These are phyloP conservation scores for Aspergillus leporis DNA, from an alignment of 495 filamentous ascomycete species.

Conservation along the genomic window DNA sequence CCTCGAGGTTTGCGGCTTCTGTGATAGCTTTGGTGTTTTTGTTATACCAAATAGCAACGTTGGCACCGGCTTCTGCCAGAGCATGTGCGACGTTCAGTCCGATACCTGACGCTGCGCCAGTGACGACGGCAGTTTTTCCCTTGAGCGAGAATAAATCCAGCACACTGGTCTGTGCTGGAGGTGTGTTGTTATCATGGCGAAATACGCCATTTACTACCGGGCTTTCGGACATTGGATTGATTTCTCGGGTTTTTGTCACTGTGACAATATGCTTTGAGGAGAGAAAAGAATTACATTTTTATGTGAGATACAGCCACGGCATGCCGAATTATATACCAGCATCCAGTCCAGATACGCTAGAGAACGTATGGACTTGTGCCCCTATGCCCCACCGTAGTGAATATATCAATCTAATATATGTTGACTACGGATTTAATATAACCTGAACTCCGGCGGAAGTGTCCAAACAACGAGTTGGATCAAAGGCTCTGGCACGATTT, in stretches of 20 bases:
- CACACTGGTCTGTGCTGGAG: conserved; percentile 57
- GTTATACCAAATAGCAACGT: conserved; percentile 82
- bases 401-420: background rate
- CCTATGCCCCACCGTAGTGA: background rate
- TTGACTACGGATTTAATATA: background rate
- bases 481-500: no score
- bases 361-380: background rate
- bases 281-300: background rate
- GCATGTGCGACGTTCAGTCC: conserved; percentile 68
- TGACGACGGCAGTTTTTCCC: conserved; percentile 74
- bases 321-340: background rate
- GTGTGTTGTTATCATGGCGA: conserved; percentile 49
- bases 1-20: conserved; percentile 63
- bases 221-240: conserved; percentile 20
- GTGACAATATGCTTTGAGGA: background rate
- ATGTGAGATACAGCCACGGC: background rate
- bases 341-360: background rate
- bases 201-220: conserved; percentile 44
- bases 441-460: background rate
- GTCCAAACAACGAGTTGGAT: no score
- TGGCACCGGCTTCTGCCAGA: conserved; percentile 75
- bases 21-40: conserved; percentile 65
- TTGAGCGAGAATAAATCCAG: conserved; percentile 71
- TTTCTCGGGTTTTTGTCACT: background rate
- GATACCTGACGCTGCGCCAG: conserved; percentile 75